Percentiles rank a stretch among this genome's conserved stretches.
Evolutionary conservation across 192 early-diverging fungal genomes (phyloP).

Genomic region (Thoreauomyces humboldtii): DNA sequence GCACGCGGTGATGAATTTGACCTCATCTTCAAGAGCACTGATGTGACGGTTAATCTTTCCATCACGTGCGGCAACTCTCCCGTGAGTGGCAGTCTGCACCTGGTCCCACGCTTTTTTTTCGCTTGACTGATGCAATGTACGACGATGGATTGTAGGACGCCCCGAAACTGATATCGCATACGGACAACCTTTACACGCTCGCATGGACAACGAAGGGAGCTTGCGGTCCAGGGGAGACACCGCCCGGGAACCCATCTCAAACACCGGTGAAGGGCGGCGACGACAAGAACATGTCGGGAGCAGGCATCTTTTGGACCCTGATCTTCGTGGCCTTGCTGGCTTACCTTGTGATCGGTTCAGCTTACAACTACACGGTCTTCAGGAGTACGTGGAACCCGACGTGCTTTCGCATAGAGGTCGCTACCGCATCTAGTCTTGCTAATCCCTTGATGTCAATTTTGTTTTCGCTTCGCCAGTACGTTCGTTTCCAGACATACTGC

Average conservation of each 20-base stretch:
- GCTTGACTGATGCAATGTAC: no score
- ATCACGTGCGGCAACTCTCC: no score
- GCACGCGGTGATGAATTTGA: no score
- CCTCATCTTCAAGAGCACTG: no score
- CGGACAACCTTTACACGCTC: neutral
- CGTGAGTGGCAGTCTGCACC: neutral
- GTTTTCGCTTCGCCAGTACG: neutral
- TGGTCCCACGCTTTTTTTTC: neutral
- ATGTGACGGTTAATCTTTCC: no score
- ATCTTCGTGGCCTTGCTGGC: slow-evolving; percentile 1
- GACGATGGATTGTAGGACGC: no score
- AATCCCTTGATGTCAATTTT: no score
- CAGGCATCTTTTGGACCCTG: slow-evolving; percentile 5
- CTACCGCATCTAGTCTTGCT: no score
- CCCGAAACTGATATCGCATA: neutral
- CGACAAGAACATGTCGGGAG: neutral
- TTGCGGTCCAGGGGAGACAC: neutral
- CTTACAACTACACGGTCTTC: slow-evolving; percentile 20
- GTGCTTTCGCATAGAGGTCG: no score
- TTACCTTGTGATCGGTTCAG: slow-evolving; percentile 13
- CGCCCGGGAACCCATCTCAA: neutral
- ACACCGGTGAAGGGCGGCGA: neutral
- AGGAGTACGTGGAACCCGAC: slow-evolving; percentile 15
- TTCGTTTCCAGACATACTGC: slow-evolving; percentile 16
- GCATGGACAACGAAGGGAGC: neutral